Evolutionary conservation across 306 rosid genomes (phyloP), one percentile per base, ranked within the genome.

Genomic region (Leucaena leucocephala): DNA sequence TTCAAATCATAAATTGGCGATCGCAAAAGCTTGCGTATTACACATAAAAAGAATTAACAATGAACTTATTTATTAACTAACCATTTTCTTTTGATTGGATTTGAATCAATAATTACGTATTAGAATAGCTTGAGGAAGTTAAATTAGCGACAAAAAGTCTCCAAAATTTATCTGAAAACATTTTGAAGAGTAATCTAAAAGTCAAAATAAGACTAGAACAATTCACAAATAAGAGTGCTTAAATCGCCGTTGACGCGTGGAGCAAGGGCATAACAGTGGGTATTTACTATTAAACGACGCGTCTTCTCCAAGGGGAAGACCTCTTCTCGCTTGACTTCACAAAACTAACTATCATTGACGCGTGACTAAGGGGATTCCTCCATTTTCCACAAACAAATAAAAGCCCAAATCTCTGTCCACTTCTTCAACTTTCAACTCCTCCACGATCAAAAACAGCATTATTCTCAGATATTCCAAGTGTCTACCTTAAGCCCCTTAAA

Each of bases 401-500:
- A 48, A 44, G 27, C 48, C 34, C 86, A 52, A 66, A 34, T 34
- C 48, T 61, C 52, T 62, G 49, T 49, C 74, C 49, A 68, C 33
- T 16, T 76, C 50, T 72, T 49, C 74, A 49, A 61, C 40, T 40
- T 65, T 66, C 72, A 72, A 77, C 42, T 21, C 59, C 50, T 34
- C n/a, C 54, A 48, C 67, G 15, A 16, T 64, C 70, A 36, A 54
- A 74, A 27, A 27, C 27, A 27, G 1, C 3, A 19, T 39, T 46
- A 43, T 54, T 44, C n/a, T 57, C 61, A 61, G 6, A 50, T 48
- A 65, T 8, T 62, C 46, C 2, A 34, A 46, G 17, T 16, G 39
- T 27, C 27, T 27, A 27, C 27, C 27, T 78, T 45, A 59, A 54
- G 15, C 64, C 59, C 8, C 54, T 19, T 7, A 50, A 67, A 75